These are phyloP conservation scores for Didymella segeticola DNA, from an alignment of 2,329 filamentous ascomycete genomes.

Conservation along the genomic window DNA sequence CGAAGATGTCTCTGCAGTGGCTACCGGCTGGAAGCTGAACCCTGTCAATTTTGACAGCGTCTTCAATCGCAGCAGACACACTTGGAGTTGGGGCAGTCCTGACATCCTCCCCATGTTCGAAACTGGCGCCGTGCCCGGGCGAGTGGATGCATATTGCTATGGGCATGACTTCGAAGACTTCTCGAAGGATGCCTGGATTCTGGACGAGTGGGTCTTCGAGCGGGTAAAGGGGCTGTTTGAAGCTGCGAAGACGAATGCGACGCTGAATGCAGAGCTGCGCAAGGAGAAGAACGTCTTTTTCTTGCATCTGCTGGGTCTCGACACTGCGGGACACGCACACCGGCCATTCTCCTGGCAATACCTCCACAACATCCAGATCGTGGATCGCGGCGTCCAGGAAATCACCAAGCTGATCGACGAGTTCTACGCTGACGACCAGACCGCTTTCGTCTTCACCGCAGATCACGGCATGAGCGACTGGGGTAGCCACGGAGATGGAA, in stretches of 20 bases:
- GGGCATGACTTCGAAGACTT: constrained; percentile 88
- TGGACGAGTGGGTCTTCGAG: constrained; percentile 97
- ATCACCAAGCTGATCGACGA: constrained; percentile 80
- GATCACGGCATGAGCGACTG: constrained; percentile 99
- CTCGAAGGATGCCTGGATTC: constrained; percentile 76
- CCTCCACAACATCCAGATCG: constrained; percentile 89
- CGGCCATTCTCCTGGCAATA: constrained; percentile 96
- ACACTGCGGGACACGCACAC: constrained; percentile 86
- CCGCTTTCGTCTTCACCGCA: constrained; percentile 94
- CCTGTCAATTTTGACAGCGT: constrained; percentile 98
- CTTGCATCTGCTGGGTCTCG: constrained; percentile 87
- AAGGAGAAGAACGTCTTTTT: constrained; percentile 95
- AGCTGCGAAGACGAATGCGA: constrained; percentile 77
- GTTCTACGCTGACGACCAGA: constrained; percentile 83
- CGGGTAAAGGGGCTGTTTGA: constrained; percentile 86
- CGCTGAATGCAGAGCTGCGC: constrained; percentile 73
- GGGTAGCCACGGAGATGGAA: constrained; percentile 98
- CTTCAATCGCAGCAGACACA: constrained; percentile 95
- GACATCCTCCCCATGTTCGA: constrained; percentile 98
- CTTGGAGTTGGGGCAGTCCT: constrained; percentile 98
- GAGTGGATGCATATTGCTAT: constrained; percentile 88
- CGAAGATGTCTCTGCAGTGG: constrained; percentile 96
- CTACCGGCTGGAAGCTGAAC: constrained; percentile 97
- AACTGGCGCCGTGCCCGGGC: constrained; percentile 84
- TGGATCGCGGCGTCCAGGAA: constrained; percentile 87